Percentiles rank a stretch among this genome's conserved stretches.
phyloP scores from a whole-genome alignment of 2,329 filamentous ascomycete species.

The Rachicladosporium sp. region DNA sequence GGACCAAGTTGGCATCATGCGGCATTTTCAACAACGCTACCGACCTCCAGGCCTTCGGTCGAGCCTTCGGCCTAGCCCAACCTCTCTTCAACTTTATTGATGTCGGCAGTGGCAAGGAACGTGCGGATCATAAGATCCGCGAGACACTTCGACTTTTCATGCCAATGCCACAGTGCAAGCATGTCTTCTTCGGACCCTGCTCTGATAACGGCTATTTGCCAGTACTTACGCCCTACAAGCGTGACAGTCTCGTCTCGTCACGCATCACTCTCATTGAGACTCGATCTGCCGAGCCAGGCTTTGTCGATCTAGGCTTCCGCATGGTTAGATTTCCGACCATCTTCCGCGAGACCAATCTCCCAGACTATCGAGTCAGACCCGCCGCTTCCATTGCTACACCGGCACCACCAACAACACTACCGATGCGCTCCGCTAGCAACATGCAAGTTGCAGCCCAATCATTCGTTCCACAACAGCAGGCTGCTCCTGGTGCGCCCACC shows the following conservation, averaged over 20 bases:
- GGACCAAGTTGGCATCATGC: slow-evolving; percentile 28
- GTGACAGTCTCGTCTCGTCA: slow-evolving; percentile 24
- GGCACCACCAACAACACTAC: slow-evolving; percentile 1
- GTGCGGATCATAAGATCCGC: slow-evolving; percentile 34
- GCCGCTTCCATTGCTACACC: background rate
- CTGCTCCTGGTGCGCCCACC: background rate
- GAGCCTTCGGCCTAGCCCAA: slow-evolving; percentile 32
- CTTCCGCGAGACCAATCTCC: slow-evolving; percentile 30
- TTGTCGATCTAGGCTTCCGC: slow-evolving; percentile 29
- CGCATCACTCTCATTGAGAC: slow-evolving; percentile 36
- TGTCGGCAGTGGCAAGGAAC: slow-evolving; percentile 35
- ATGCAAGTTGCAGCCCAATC: background rate
- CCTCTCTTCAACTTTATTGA: slow-evolving; percentile 36
- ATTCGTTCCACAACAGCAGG: background rate
- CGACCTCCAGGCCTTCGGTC: slow-evolving; percentile 31
- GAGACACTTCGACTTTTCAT: slow-evolving; percentile 36
- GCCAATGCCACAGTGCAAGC: slow-evolving; percentile 32
- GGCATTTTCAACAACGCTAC: slow-evolving; percentile 27
- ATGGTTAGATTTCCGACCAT: slow-evolving; percentile 27
- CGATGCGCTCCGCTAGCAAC: background rate
- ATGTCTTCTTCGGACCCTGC: slow-evolving; percentile 36
- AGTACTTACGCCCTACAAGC: slow-evolving; percentile 34
- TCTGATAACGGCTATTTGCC: slow-evolving; percentile 35
- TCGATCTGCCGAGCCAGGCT: slow-evolving; percentile 29
- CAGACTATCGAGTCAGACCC: slow-evolving; percentile 14